Percentiles rank a stretch among this genome's conserved stretches.
These are phyloP conservation scores for Chondrus crispus DNA, from an alignment of 23 red algal species.

Conservation along the genomic window DNA sequence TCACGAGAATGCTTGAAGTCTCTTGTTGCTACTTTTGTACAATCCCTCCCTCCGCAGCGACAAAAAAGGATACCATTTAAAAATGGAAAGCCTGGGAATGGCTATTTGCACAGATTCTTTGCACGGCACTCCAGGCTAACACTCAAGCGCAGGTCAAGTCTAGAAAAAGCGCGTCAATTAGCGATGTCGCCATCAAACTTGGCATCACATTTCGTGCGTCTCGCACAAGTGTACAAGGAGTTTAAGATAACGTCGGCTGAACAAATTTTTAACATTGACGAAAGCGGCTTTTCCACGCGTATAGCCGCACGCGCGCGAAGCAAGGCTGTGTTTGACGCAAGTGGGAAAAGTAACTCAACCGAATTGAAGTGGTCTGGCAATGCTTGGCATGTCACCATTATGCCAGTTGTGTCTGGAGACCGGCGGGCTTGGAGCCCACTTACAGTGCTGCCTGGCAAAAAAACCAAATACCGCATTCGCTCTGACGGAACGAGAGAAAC, in stretches of 20 bases:
- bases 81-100: too few relatives aligned
- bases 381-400: too few relatives aligned
- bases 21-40: too few relatives aligned
- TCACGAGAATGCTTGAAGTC: too few relatives aligned
- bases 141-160: not conserved
- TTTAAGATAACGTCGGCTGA: not conserved
- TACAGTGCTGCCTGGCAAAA: too few relatives aligned
- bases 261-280: not conserved
- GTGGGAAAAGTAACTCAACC: not conserved
- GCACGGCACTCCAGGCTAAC: not conserved
- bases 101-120: too few relatives aligned
- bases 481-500: too few relatives aligned
- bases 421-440: too few relatives aligned
- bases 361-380: not conserved
- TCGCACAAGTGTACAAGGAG: not conserved
- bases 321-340: not conserved
- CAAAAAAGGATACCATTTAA: too few relatives aligned
- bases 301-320: not conserved
- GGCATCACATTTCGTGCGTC: not conserved
- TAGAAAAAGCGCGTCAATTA: not conserved
- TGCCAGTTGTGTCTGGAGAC: too few relatives aligned
- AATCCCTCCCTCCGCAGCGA: too few relatives aligned
- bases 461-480: too few relatives aligned
- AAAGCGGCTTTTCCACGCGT: conserved; percentile 4
- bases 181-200: not conserved